phyloP scores from a whole-genome alignment of 192 early-diverging fungal genomes.

The Pecoramyces ruminantium region DNA sequence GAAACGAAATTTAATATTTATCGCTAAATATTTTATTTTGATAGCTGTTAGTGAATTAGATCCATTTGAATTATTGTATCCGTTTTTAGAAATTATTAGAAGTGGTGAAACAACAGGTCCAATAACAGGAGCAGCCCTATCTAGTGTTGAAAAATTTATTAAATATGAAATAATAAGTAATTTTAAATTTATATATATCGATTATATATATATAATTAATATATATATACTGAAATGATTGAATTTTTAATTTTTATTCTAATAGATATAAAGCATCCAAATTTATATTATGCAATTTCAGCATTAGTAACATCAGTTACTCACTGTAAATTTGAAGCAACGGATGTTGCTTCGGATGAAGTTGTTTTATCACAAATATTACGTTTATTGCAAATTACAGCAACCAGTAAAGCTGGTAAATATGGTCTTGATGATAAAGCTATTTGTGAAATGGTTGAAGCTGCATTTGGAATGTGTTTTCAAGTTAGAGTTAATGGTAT shows the following conservation, averaged over 20 bases:
- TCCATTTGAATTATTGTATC: constrained; percentile 56
- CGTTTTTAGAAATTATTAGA: constrained; percentile 82
- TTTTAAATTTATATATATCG: background rate
- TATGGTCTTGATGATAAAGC: constrained; percentile 74
- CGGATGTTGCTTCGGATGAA: constrained; percentile 85
- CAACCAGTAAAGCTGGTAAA: constrained; percentile 40
- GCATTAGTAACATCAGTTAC: constrained; percentile 66
- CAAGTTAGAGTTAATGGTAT: constrained; percentile 68
- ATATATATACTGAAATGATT: too few relatives aligned
- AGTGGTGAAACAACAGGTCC: constrained; percentile 87
- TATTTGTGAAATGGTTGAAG: constrained; percentile 95
- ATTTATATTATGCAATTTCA: constrained; percentile 50
- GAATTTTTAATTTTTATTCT: background rate
- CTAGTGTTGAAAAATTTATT: constrained; percentile 77
- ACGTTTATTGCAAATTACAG: constrained; percentile 54
- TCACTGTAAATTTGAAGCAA: constrained; percentile 90
- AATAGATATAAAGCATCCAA: constrained; percentile 27
- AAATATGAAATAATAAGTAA: constrained; percentile 53
- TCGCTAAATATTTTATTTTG: background rate
- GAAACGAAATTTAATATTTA: constrained; percentile 3
- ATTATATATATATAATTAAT: too few relatives aligned
- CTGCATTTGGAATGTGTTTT: constrained; percentile 91
- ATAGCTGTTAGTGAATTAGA: constrained; percentile 42
- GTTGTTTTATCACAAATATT: constrained; percentile 82
- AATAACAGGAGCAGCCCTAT: constrained; percentile 81